These are phyloP conservation scores for Zymoseptoria tritici DNA, from an alignment of 2,329 filamentous ascomycete species.

Conservation along the genomic window DNA sequence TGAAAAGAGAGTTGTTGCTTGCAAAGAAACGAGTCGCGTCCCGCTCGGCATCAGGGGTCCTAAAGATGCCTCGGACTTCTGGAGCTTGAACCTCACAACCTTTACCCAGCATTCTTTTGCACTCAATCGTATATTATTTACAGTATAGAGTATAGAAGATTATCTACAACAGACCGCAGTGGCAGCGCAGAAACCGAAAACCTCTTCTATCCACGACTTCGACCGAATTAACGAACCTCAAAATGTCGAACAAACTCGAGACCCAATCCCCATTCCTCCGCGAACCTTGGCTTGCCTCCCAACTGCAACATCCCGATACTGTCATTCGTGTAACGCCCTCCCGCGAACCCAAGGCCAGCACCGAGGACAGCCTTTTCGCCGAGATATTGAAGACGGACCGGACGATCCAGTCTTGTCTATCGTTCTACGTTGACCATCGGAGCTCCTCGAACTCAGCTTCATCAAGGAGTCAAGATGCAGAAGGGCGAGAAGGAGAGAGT, in stretches of 20 bases:
- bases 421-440: constrained; percentile 35
- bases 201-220: neutral
- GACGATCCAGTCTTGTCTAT: constrained; percentile 43
- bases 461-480: no score
- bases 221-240: neutral
- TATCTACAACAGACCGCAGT: no score
- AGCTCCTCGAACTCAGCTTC: constrained; percentile 20
- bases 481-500: no score
- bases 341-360: constrained; percentile 33
- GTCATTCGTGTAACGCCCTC: constrained; percentile 32
- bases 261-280: constrained; percentile 22
- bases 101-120: no score
- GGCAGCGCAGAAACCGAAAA: no score
- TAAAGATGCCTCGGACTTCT: no score
- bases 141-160: no score
- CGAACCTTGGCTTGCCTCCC: constrained; percentile 27
- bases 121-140: no score
- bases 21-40: no score
- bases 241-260: constrained; percentile 10
- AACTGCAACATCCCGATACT: constrained; percentile 30
- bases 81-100: no score
- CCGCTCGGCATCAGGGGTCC: no score
- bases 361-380: constrained; percentile 47
- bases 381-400: constrained; percentile 45
- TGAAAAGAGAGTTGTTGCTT: no score